Evolutionary conservation across 768 basidiomycete species (phyloP).

Genomic region (Termitomyces sp.): DNA sequence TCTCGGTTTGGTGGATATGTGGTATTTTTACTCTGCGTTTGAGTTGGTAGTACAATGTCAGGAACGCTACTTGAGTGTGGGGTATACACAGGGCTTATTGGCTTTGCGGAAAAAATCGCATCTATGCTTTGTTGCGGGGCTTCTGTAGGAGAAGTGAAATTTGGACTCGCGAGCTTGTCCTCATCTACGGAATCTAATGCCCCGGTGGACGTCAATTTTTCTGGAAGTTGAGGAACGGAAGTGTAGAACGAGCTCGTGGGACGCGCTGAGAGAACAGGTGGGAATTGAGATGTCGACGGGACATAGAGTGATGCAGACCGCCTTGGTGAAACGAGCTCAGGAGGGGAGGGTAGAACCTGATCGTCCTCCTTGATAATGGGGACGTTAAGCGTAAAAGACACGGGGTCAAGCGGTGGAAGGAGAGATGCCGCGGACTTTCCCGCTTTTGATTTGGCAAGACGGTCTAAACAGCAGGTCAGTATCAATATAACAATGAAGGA

Average conservation of each 20-base stretch:
- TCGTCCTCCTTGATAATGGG: constrained; percentile 6
- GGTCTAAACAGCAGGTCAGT: constrained; percentile 3
- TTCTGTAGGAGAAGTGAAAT: neutral
- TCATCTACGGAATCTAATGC: constrained; percentile 7
- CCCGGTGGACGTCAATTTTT: neutral
- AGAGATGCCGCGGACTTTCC: constrained; percentile 14
- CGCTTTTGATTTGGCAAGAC: constrained; percentile 12
- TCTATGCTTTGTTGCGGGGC: neutral
- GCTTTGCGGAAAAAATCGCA: constrained; percentile 8
- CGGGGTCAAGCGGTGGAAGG: constrained; percentile 18
- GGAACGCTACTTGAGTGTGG: neutral
- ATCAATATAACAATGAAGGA: neutral
- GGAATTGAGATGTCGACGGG: constrained; percentile 12
- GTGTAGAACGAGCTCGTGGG: constrained; percentile 14
- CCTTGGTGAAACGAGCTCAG: constrained; percentile 11
- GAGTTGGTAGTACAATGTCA: neutral
- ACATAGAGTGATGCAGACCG: constrained; percentile 17
- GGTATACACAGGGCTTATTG: constrained; percentile 15
- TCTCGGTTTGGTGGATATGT: neutral
- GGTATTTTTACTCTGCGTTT: neutral
- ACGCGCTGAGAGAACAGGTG: constrained; percentile 11
- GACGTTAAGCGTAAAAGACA: constrained; percentile 16
- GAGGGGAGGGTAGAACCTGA: constrained; percentile 12
- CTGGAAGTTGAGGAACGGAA: constrained; percentile 4
- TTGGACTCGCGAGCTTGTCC: constrained; percentile 9